Base-by-base conservation (phyloP, 306 rosid species). In the Cucurbita argyrosperma region DNA sequence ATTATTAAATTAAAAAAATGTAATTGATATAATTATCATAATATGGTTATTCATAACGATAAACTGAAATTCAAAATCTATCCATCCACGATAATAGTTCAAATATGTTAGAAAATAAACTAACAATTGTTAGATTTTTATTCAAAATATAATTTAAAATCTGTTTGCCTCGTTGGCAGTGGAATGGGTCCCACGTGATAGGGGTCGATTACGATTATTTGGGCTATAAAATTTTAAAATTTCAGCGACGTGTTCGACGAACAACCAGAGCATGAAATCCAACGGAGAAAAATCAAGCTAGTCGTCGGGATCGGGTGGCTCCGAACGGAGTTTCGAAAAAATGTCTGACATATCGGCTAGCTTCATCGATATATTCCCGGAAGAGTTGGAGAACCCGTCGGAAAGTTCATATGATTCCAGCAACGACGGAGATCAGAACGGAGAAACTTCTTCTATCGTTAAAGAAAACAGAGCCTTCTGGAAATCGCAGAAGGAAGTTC, bases 401-500 rank as follows among this genome's bases (percentile, higher is more conserved):
- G 86, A 61, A 23, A 86, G 74, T 76, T 85, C 89, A 12, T 81
- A 78, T 14, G 38, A 77, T 68, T 87, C 87, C 58, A 65, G 18
- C n/a, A 63, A 40, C 0, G 77, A 63, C 39, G 69, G 10, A 4
- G 11, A 63, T 39, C 69, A 39, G 12, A 10, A 82, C 0, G 82
- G 78, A 18, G 81, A 78, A 3, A 74, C 5, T 52, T 23, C 77
- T 50, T 40, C 53, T 64, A 19, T 67, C 13, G 19, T 38, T 3
- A 84, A 90, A 56, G 85, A 79, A 67, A 75, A 63, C 64, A 81
- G 78, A 73, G 75, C 76, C 54, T 92, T 85, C 60, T 92, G 98
- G 98, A 84, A 83, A 35, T 82, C 87, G 74, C 92, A 92, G 45
- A 71, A 78, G 1, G 83, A 82, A 9, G 82, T 82, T 77, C 88